These are phyloP conservation scores for Saccharomyces hybrid DNA, from an alignment of 1,139 yeast species.

Conservation along the genomic window DNA sequence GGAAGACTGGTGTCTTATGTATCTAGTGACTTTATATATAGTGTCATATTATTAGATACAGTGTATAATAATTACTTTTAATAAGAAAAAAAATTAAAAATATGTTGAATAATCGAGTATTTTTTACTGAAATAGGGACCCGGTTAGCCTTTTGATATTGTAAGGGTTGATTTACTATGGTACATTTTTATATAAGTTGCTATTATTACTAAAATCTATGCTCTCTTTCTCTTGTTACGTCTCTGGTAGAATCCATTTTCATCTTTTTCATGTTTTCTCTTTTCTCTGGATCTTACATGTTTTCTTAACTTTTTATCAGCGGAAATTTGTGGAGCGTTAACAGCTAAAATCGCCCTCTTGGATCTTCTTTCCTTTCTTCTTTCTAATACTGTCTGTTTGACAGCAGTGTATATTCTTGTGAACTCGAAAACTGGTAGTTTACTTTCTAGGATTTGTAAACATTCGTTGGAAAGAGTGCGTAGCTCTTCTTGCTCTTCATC, in stretches of 20 bases:
- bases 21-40: not conserved
- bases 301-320: slow-evolving; percentile 71
- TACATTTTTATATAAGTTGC: not conserved
- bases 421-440: slow-evolving; percentile 71
- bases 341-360: slow-evolving; percentile 67
- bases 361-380: slow-evolving; percentile 72
- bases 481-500: slow-evolving; percentile 44
- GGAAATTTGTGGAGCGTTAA: slow-evolving; percentile 71
- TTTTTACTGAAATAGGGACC: not conserved
- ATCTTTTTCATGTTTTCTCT: slow-evolving; percentile 66
- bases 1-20: not conserved
- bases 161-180: not conserved
- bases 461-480: slow-evolving; percentile 54
- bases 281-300: slow-evolving; percentile 68
- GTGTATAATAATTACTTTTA: not conserved
- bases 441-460: slow-evolving; percentile 57
- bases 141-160: not conserved
- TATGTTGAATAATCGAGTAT: slow-evolving; percentile 2
- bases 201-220: slow-evolving; percentile 5
- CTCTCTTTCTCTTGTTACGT: slow-evolving; percentile 44
- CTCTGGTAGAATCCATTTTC: slow-evolving; percentile 68
- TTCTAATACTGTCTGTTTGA: slow-evolving; percentile 49
- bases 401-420: slow-evolving; percentile 55
- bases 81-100: not conserved
- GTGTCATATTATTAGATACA: not conserved